Conservation (phyloP, 2,329 filamentous ascomycete genomes). For the Lasiodiplodia gonubiensis region DNA sequence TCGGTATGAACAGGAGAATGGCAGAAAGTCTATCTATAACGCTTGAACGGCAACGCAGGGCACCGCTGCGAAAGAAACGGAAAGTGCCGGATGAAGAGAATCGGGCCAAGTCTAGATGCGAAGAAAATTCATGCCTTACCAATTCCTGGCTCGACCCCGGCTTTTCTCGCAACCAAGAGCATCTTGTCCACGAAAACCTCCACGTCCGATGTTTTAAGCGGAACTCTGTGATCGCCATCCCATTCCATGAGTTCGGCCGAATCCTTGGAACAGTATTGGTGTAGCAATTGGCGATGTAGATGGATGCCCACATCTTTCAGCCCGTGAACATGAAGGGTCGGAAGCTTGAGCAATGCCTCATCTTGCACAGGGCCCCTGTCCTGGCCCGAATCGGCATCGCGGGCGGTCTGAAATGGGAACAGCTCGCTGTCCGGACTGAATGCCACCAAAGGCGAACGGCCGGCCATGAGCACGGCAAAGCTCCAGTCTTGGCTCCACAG, state of each 20-base stretch:
- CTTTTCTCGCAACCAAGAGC: constrained; percentile 18
- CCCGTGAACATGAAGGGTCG: constrained; percentile 73
- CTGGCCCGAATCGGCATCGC: constrained; percentile 43
- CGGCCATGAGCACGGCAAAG: constrained; percentile 68
- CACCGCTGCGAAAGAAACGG: background rate
- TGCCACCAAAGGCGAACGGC: constrained; percentile 64
- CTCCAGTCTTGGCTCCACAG: constrained; percentile 51
- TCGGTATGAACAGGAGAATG: background rate
- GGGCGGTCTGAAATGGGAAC: constrained; percentile 50
- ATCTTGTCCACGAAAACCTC: constrained; percentile 11
- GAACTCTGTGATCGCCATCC: constrained; percentile 74
- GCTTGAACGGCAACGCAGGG: background rate
- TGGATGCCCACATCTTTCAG: constrained; percentile 64
- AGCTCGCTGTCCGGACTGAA: constrained; percentile 41
- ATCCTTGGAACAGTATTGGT: constrained; percentile 64
- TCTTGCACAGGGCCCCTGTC: constrained; percentile 35
- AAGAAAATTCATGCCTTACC: background rate
- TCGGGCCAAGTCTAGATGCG: background rate
- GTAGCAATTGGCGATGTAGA: constrained; percentile 61
- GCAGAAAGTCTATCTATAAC: background rate
- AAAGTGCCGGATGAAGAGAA: background rate
- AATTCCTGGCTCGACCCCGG: constrained; percentile 25
- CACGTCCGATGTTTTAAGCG: constrained; percentile 71
- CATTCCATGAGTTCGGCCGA: constrained; percentile 69
- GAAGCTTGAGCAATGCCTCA: constrained; percentile 58